phyloP scores from a whole-genome alignment of 2,329 filamentous ascomycete species.

The Penicillium hordei region DNA sequence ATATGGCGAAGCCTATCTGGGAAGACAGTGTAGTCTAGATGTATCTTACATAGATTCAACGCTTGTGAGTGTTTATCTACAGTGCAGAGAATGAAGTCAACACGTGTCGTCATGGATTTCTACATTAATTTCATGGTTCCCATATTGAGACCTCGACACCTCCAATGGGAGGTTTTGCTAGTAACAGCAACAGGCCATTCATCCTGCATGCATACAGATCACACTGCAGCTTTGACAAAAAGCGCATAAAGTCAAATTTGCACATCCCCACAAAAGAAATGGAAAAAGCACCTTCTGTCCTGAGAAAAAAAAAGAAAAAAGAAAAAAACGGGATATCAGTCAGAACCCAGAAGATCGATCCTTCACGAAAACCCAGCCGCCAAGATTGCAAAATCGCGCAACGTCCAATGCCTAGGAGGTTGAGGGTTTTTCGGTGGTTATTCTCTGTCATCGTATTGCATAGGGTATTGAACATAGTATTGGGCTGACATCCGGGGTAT shows the following conservation, averaged over 20 bases:
- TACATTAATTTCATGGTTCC: not conserved
- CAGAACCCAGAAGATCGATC: not conserved
- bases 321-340: not conserved
- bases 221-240: not conserved
- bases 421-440: not conserved
- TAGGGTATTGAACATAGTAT: not conserved
- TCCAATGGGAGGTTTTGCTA: not conserved
- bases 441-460: conserved; percentile 1
- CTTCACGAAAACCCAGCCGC: not conserved
- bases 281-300: not conserved
- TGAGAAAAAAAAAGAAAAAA: too few relatives aligned
- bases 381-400: conserved; percentile 1
- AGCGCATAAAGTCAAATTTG: not conserved
- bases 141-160: not conserved
- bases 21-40: not conserved
- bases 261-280: not conserved
- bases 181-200: not conserved
- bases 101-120: not conserved
- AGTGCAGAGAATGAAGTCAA: not conserved
- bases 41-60: not conserved
- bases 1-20: not conserved
- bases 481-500: not conserved
- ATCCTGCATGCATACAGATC: not conserved
- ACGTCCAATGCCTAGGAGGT: not conserved
- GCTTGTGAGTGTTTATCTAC: not conserved